Evolutionary conservation across 108 stramenopile species (phyloP).

Genomic region (Nitzschia inconspicua): DNA sequence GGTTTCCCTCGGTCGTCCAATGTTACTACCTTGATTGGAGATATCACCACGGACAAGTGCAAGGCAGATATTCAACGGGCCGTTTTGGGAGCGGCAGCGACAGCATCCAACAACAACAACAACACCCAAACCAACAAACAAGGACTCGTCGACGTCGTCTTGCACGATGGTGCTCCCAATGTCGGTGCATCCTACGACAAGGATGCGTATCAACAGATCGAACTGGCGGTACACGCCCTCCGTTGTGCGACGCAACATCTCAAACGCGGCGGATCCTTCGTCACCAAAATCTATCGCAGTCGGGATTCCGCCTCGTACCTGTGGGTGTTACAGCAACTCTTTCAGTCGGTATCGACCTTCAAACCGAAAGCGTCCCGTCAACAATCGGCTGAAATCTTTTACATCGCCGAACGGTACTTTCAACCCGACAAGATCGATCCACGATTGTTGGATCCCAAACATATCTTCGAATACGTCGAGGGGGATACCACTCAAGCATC

Average conservation of each 20-base stretch:
- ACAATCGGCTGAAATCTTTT: constrained; percentile 98
- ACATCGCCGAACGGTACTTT: constrained; percentile 86
- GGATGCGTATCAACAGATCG: constrained; percentile 98
- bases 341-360: constrained; percentile 82
- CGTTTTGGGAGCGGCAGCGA: constrained; percentile 17
- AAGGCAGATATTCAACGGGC: constrained; percentile 78
- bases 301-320: constrained; percentile 94
- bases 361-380: constrained; percentile 92
- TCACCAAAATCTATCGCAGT: constrained; percentile 97
- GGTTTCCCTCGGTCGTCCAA: constrained; percentile 40
- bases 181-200: constrained; percentile 94
- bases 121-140: constrained; percentile 3
- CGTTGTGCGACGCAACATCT: constrained; percentile 95
- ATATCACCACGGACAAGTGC: constrained; percentile 97
- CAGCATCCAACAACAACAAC: background rate
- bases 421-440: constrained; percentile 94
- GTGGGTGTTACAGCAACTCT: constrained; percentile 97
- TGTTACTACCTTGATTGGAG: constrained; percentile 92
- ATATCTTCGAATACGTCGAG: constrained; percentile 89
- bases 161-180: constrained; percentile 99
- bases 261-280: constrained; percentile 81
- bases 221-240: constrained; percentile 93
- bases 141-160: constrained; percentile 85
- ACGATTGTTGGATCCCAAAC: constrained; percentile 94
- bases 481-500: constrained; percentile 72